phyloP scores from a whole-genome alignment of 2,329 filamentous ascomycete species.

The Fusarium sp. region DNA sequence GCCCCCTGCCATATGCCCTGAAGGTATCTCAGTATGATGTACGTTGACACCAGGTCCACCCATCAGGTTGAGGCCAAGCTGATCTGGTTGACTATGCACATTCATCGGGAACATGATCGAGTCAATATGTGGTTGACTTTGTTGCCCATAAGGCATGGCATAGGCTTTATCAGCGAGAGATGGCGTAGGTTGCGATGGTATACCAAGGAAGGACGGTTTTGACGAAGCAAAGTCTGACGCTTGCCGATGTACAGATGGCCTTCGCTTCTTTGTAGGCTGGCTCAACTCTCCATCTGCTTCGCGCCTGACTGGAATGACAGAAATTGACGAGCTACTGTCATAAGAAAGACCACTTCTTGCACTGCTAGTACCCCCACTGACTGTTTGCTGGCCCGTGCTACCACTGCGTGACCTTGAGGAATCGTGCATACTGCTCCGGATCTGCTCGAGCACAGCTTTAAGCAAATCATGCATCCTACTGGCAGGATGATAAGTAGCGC shows the following conservation, averaged over 20 bases:
- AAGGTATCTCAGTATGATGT: conserved; percentile 37
- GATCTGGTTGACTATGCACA: conserved; percentile 38
- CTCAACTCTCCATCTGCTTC: conserved; percentile 48
- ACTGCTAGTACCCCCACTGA: conserved; percentile 5
- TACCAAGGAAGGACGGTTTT: conserved; percentile 47
- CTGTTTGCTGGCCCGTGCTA: conserved; percentile 26
- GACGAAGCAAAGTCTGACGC: conserved; percentile 51
- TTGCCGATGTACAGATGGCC: conserved; percentile 46
- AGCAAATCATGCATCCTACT: conserved; percentile 66
- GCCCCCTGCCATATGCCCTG: conserved; percentile 19
- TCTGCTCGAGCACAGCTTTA: conserved; percentile 64
- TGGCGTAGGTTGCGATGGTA: conserved; percentile 35
- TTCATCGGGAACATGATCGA: conserved; percentile 48
- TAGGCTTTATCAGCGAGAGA: conserved; percentile 38
- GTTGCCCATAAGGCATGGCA: conserved; percentile 23
- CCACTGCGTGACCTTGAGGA: conserved; percentile 36
- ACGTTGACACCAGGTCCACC: conserved; percentile 48
- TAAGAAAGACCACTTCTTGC: conserved; percentile 26
- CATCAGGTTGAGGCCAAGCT: conserved; percentile 49
- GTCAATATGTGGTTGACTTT: conserved; percentile 43
- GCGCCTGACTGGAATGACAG: conserved; percentile 50
- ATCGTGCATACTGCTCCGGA: conserved; percentile 53
- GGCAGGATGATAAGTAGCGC: conserved; percentile 64
- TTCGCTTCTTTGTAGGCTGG: conserved; percentile 49
- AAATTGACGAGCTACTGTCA: conserved; percentile 35